Evolutionary conservation across 768 basidiomycete genomes (phyloP), one percentile per base, ranked within the genome.

Genomic region (Boletus pseudopeckii): DNA sequence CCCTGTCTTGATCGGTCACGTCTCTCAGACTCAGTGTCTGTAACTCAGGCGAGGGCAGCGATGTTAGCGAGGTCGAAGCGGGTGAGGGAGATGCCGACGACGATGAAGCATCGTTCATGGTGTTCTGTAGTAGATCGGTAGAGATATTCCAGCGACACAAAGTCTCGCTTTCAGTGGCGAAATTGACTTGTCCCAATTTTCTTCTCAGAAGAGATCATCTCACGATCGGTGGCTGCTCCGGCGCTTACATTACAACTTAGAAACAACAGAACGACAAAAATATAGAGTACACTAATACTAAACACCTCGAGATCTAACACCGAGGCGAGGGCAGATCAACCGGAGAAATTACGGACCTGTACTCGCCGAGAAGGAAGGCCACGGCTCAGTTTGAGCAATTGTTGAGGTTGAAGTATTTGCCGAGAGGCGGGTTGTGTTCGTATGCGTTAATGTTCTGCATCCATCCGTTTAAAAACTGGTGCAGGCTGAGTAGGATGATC

Each of bases 401-500:
- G 37, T 74, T 60, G 43, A 89, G 75, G 69, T 90, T 90, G 74
- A 83, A 83, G 74, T 82, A 88, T 66, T 80, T 75, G 54, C 86
- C 87, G 17, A 86, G 74, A 45, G 69, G 74, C 17, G 73, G 72
- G 37, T 57, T 57, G 50, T 54, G 33, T 18, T 70, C 62, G 63
- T 82, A 82, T 0, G 82, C 75, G 62, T 89, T 71, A 45, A 78
- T 69, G 67, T 81, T 80, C 65, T 79, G 81, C 44, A 80, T 54
- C 86, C 86, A 90, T 30, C 87, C 88, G 61, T 91, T 91, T 60
- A 87, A 61, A 60, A 80, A 79, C 68, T 91, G 85, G 55, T 82
- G 77, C 18, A 90, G 63, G 68, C 87, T 90, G 57, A 5, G 51
- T 51, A n/a, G 43, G 20, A 22, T 32, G 46, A n/a, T 53, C 37